Base-by-base conservation (phyloP, 2,329 filamentous ascomycete genomes). In the Calycina marina region DNA sequence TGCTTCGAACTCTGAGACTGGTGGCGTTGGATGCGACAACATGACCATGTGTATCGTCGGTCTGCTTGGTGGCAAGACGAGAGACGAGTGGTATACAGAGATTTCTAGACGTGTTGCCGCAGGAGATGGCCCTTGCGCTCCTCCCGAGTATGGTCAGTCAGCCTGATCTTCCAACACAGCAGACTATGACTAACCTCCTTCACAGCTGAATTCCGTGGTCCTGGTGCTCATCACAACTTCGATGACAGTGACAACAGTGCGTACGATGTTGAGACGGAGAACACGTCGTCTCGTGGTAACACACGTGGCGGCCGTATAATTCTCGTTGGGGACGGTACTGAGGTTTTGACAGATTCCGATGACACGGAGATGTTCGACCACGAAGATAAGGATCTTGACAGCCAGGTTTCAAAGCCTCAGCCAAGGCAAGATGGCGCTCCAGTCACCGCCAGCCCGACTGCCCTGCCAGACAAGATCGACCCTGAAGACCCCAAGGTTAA, bases 31-130 rank as follows among this genome's bases (percentile, higher is more conserved):
- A 40, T 98, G 90, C 58, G 90, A 98, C 65, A 98, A 98, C 67
- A 98, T 98, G 90, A 98, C 90, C 46, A 96, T 98, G 80, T 65
- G 78, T 48, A 70, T 98, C 44, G 64, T 98, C 52, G 90, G 79
- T 45, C 74, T 98, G 54, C 70, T 98, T 46, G 74, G 82, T 52
- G 90, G 88, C 56, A 85, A 82, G 67, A 81, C 76, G 48, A 92
- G 93, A 70, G 86, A 94, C 53, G 80, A 94, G 62, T 98, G 90
- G 90, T 98, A 98, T 58, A 83, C 94, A 52, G 78, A 86, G 63
- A 80, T 98, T 57, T 84, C 79, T 51, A 84, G 80, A 63, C 75
- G 90, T 55, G 90, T 98, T 58, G 83, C 86, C 49, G 86, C 88
- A 56, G 90, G 88, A 60, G 90, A 98, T 61, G 90, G 90, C 51